phyloP scores from a whole-genome alignment of 805 yeast species.

The Lipomyces starkeyi region DNA sequence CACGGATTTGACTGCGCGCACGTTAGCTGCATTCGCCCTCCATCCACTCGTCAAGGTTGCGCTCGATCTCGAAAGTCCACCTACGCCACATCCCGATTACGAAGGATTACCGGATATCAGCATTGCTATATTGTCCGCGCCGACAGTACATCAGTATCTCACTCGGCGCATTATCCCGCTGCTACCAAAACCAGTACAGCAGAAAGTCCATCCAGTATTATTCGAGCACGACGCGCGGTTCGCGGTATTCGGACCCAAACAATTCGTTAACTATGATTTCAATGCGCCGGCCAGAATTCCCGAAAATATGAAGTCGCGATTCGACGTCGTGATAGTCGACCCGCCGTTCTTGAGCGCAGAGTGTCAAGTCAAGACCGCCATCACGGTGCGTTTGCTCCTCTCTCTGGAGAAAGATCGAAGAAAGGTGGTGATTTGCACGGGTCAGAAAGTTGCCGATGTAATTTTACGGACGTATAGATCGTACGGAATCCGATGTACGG shows the following conservation, averaged over 20 bases:
- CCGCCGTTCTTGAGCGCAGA: constrained; percentile 87
- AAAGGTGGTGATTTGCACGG: constrained; percentile 74
- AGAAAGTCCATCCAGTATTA: constrained; percentile 45
- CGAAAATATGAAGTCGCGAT: constrained; percentile 59
- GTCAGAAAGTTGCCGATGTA: constrained; percentile 81
- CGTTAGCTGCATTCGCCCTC: constrained; percentile 44
- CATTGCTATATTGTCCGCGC: constrained; percentile 83
- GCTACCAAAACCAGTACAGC: constrained; percentile 17
- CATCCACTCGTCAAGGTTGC: constrained; percentile 24
- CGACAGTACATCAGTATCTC: constrained; percentile 68
- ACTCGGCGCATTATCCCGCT: constrained; percentile 24
- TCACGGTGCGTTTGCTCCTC: constrained; percentile 67
- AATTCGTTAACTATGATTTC: constrained; percentile 78
- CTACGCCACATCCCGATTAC: constrained; percentile 12
- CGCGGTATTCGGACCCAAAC: constrained; percentile 65
- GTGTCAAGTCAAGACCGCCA: constrained; percentile 74
- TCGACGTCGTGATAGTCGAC: constrained; percentile 77
- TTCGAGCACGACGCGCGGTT: constrained; percentile 83
- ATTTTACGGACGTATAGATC: constrained; percentile 68
- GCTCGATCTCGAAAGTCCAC: constrained; percentile 8
- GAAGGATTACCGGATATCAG: constrained; percentile 39
- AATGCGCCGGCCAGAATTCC: constrained; percentile 69
- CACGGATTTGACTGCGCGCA: constrained; percentile 70
- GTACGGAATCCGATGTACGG: constrained; percentile 57
- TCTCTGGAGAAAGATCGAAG: constrained; percentile 48